Conservation (phyloP, 2,329 filamentous ascomycete genomes). For the Calonectria montana region DNA sequence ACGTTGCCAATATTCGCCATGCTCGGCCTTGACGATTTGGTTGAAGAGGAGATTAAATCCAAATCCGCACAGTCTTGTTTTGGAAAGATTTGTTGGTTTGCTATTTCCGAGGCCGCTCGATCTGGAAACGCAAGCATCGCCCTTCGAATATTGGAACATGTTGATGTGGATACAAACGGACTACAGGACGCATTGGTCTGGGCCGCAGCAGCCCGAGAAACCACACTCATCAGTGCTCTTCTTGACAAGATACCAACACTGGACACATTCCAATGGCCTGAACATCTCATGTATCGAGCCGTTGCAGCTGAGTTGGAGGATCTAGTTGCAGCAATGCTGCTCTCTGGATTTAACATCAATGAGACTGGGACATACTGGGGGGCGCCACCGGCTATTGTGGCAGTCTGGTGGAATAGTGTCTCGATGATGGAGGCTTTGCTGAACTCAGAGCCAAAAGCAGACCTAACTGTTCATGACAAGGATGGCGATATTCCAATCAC, state of each 20-base stretch:
- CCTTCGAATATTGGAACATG: neutral
- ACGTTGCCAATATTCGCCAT: neutral
- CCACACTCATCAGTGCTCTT: neutral
- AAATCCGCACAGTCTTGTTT: neutral
- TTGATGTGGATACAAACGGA: neutral
- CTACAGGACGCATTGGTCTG: neutral
- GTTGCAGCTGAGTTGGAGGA: neutral
- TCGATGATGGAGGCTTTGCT: neutral
- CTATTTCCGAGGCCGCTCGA: neutral
- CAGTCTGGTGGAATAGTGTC: neutral
- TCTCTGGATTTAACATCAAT: neutral
- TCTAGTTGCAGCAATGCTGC: neutral
- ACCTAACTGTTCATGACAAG: neutral
- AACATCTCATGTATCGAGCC: neutral
- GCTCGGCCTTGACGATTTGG: neutral
- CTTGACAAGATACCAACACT: neutral
- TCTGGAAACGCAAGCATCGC: neutral
- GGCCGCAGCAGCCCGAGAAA: neutral
- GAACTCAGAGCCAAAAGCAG: neutral
- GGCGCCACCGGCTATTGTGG: neutral
- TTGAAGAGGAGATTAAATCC: neutral
- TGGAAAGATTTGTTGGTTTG: neutral
- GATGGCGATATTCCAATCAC: neutral
- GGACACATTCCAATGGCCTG: neutral
- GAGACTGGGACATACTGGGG: neutral